Conservation (phyloP, 306 rosid genomes). For the Inga oerstediana region DNA sequence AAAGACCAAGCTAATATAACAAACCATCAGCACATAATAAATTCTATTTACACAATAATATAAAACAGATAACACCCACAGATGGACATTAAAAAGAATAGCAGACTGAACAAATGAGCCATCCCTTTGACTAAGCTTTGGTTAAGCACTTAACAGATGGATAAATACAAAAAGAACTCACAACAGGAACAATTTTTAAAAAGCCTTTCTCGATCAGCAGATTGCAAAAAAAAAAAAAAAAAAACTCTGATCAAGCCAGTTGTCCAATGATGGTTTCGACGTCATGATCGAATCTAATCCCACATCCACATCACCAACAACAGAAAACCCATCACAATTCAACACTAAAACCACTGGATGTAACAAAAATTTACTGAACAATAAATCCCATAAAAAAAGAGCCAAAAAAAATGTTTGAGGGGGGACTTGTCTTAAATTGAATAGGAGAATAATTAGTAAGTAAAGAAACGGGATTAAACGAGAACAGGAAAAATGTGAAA, state of each 20-base stretch:
- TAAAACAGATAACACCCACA: conserved; percentile 28
- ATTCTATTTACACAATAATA: not conserved
- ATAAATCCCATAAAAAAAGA: conserved; percentile 20
- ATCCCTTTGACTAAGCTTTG: not conserved
- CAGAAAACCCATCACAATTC: conserved; percentile 40
- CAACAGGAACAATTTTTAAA: conserved; percentile 7
- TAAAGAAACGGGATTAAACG: conserved; percentile 10
- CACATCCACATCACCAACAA: conserved; percentile 21
- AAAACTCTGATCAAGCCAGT: conserved; percentile 6
- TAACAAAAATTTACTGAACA: conserved; percentile 25
- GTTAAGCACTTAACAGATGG: conserved; percentile 7
- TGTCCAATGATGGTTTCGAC: conserved; percentile 7
- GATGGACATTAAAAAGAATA: conserved; percentile 32
- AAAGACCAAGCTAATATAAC: not conserved
- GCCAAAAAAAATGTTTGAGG: not conserved
- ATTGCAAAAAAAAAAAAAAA: not conserved
- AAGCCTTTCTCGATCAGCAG: conserved; percentile 25
- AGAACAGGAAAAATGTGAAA: not conserved
- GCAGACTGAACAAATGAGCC: conserved; percentile 17
- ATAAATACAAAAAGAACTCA: not conserved
- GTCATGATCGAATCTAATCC: conserved; percentile 46
- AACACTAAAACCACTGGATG: conserved; percentile 48
- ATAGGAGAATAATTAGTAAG: conserved; percentile 4
- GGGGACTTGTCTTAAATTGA: not conserved
- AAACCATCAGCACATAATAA: conserved; percentile 12